Conservation (phyloP, 306 rosid genomes). For the Castanea crenata region DNA sequence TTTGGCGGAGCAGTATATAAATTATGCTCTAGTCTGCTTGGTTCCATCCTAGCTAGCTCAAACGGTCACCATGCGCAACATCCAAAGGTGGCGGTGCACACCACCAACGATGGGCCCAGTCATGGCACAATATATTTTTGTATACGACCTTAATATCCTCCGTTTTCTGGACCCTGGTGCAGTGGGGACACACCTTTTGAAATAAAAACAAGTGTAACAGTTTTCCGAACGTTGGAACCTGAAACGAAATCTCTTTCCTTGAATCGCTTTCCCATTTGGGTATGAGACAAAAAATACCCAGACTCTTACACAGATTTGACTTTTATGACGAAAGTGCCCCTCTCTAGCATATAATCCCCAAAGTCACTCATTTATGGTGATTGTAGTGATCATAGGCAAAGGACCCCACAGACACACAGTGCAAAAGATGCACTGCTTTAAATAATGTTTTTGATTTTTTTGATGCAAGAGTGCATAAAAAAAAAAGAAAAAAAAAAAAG, state of each 20-base stretch:
- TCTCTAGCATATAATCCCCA: background rate
- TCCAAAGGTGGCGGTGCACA: slow-evolving; percentile 8
- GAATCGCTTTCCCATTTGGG: background rate
- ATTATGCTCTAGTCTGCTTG: no score
- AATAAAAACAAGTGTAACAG: background rate
- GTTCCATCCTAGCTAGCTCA: slow-evolving; percentile 7
- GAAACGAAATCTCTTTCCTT: background rate
- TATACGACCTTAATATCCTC: background rate
- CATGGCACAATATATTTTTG: slow-evolving; percentile 48
- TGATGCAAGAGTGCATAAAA: background rate
- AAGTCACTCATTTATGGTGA: background rate
- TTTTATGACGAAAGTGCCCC: slow-evolving; percentile 5
- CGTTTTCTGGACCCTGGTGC: background rate
- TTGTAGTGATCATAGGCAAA: background rate
- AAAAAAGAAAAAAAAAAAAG: no score
- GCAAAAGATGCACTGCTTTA: background rate
- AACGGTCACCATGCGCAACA: slow-evolving; percentile 36
- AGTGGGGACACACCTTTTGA: background rate
- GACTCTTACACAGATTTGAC: slow-evolving; percentile 11
- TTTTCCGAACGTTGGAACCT: slow-evolving; percentile 50
- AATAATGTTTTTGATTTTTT: background rate
- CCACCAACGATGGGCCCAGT: slow-evolving; percentile 49
- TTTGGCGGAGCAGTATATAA: no score
- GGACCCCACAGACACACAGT: background rate
- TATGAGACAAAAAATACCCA: slow-evolving; percentile 13